A percentile compares a stretch with the other conserved stretches of the same genome.
These are phyloP conservation scores for Hondaea fermentalgiana DNA, from an alignment of 108 stramenopile genomes.

Conservation along the genomic window DNA sequence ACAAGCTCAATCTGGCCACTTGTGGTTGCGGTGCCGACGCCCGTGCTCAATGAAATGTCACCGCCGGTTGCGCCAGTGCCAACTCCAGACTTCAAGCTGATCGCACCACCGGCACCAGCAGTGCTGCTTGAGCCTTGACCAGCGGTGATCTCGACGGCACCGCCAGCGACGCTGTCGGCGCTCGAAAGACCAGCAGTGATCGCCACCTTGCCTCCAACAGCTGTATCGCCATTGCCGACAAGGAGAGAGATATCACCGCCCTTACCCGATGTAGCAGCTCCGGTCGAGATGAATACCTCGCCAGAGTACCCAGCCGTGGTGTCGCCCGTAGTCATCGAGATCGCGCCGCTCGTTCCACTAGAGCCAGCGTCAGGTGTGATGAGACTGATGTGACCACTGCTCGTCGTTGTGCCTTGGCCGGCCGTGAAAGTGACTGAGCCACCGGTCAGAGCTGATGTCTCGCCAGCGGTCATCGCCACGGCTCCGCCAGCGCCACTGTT, in stretches of 20 bases:
- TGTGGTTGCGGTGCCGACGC: neutral
- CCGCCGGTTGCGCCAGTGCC: neutral
- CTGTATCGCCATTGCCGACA: no score
- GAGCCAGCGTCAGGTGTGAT: neutral
- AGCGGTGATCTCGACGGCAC: no score
- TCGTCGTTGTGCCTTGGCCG: neutral
- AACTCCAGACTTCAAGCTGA: neutral
- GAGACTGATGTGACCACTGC: neutral
- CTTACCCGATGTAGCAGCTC: no score
- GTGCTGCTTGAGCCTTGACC: constrained; percentile 16
- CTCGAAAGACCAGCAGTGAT: no score
- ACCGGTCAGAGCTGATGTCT: neutral
- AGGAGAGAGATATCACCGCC: no score
- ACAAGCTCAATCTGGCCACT: constrained; percentile 22
- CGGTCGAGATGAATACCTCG: no score
- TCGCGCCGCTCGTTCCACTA: no score
- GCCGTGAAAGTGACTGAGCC: neutral
- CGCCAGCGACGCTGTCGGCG: no score
- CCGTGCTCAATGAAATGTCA: neutral
- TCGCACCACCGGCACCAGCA: neutral
- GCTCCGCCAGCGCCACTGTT: constrained; percentile 28
- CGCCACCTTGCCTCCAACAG: no score
- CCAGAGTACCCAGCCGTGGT: no score
- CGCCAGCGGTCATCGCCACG: constrained; percentile 27
- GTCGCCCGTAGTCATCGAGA: no score